Percentiles rank a stretch among this genome's conserved stretches.
Conservation (phyloP, 305 asterid genomes). For the Euphrasia arctica region DNA sequence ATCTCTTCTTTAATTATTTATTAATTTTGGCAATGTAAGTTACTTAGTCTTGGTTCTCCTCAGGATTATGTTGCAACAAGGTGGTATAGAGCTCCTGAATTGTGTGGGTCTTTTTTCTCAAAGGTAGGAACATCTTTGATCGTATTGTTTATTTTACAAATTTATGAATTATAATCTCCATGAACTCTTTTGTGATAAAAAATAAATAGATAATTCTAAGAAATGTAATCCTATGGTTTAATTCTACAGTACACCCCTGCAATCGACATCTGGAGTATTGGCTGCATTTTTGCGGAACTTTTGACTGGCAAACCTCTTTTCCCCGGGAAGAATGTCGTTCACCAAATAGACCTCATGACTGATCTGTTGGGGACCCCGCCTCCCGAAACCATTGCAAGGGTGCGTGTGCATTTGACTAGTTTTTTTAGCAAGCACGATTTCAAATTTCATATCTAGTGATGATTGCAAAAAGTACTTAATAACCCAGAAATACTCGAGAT, state of each 20-base stretch:
- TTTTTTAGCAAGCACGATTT: neutral
- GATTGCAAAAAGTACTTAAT: neutral
- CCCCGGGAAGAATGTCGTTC: conserved; percentile 95
- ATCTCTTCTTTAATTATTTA: neutral
- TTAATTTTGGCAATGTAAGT: conserved; percentile 1
- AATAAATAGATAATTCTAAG: conserved; percentile 18
- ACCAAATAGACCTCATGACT: conserved; percentile 93
- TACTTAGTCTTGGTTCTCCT: conserved; percentile 24
- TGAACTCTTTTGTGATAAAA: neutral
- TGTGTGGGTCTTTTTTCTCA: conserved; percentile 96
- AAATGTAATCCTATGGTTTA: conserved; percentile 2
- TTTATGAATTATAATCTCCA: neutral
- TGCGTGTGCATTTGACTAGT: conserved; percentile 33
- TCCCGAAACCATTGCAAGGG: conserved; percentile 93
- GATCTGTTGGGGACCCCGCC: conserved; percentile 91
- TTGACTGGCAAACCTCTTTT: conserved; percentile 89
- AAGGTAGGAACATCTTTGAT: conserved; percentile 49
- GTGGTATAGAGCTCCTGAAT: conserved; percentile 94
- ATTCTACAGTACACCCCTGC: conserved; percentile 47
- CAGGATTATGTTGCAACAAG: conserved; percentile 97
- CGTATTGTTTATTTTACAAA: neutral
- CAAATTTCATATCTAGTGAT: neutral
- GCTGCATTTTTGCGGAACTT: conserved; percentile 92
- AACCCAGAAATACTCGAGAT: too few species aligned
- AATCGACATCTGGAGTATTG: conserved; percentile 94